Evolutionary conservation across 495 filamentous ascomycete genomes (phyloP).

Genomic region (Daldinia childiae): DNA sequence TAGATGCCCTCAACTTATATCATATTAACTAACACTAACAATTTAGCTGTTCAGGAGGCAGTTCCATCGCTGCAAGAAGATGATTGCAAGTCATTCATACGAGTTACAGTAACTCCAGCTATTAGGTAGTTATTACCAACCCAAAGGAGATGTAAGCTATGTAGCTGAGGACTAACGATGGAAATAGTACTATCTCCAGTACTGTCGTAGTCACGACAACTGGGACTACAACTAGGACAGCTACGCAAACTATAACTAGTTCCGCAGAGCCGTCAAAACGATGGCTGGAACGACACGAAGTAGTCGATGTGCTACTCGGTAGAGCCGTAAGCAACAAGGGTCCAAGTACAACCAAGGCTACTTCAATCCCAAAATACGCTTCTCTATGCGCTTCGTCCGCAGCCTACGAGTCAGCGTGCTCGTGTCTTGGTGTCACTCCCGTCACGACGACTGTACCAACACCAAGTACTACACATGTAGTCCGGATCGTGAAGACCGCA

Average conservation of each 20-base stretch:
- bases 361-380: conserved; percentile 37
- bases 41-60: conserved; percentile 34
- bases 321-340: conserved; percentile 18
- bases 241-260: conserved; percentile 14
- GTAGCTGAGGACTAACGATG: not conserved
- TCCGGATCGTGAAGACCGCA: conserved; percentile 15
- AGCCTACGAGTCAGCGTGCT: conserved; percentile 45
- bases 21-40: not conserved
- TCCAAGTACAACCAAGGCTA: conserved; percentile 21
- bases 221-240: conserved; percentile 5
- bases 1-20: not conserved
- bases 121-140: conserved; percentile 39
- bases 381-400: conserved; percentile 26
- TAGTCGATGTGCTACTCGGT: not conserved
- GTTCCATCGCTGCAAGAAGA: conserved; percentile 27
- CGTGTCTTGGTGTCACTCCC: conserved; percentile 41
- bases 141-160: not conserved
- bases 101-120: conserved; percentile 38
- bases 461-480: conserved; percentile 20
- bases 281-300: conserved; percentile 16
- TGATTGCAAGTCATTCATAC: conserved; percentile 45
- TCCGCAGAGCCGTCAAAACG: conserved; percentile 11
- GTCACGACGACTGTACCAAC: conserved; percentile 15
- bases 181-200: conserved; percentile 14
- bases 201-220: conserved; percentile 7